Percentiles rank a stretch among this genome's conserved stretches.
Evolutionary conservation across 2,329 filamentous ascomycete species (phyloP).

Genomic region (Calonectria henricotiae): DNA sequence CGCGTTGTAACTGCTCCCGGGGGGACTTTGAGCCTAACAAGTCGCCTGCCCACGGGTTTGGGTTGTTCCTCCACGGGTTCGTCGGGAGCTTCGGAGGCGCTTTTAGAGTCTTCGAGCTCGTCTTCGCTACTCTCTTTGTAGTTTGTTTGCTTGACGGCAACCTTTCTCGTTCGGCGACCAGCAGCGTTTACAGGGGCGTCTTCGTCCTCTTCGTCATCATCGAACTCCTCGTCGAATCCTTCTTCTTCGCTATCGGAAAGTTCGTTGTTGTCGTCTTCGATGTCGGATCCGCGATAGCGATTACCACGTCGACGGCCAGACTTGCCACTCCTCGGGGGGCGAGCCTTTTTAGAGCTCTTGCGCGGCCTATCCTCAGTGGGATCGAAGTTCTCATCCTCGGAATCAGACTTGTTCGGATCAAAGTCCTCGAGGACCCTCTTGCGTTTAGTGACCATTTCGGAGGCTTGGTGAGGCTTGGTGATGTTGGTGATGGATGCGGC

Average conservation of each 20-base stretch:
- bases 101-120: slow-evolving; percentile 56
- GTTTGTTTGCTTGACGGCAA: slow-evolving; percentile 63
- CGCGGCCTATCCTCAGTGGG: slow-evolving; percentile 66
- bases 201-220: slow-evolving; percentile 63
- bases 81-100: slow-evolving; percentile 53
- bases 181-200: slow-evolving; percentile 64
- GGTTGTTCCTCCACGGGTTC: slow-evolving; percentile 48
- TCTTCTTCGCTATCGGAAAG: slow-evolving; percentile 69
- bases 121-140: slow-evolving; percentile 67
- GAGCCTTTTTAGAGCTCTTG: slow-evolving; percentile 62
- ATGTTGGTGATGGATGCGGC: slow-evolving; percentile 26
- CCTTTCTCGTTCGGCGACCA: slow-evolving; percentile 67
- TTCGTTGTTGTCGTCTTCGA: slow-evolving; percentile 72
- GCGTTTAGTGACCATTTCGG: slow-evolving; percentile 65
- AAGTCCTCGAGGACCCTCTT: slow-evolving; percentile 74
- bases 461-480: neutral
- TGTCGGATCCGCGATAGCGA: slow-evolving; percentile 74
- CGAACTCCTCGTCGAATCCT: slow-evolving; percentile 66
- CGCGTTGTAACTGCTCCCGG: slow-evolving; percentile 58
- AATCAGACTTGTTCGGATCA: slow-evolving; percentile 78
- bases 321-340: slow-evolving; percentile 58
- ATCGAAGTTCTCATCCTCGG: slow-evolving; percentile 78
- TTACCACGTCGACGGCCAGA: slow-evolving; percentile 58
- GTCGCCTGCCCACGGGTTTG: slow-evolving; percentile 54
- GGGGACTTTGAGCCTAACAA: slow-evolving; percentile 66